Percentiles rank a stretch among this genome's conserved stretches.
These are phyloP conservation scores for Apiospora saccharicola DNA, from an alignment of 2,329 filamentous ascomycete genomes.

Conservation along the genomic window DNA sequence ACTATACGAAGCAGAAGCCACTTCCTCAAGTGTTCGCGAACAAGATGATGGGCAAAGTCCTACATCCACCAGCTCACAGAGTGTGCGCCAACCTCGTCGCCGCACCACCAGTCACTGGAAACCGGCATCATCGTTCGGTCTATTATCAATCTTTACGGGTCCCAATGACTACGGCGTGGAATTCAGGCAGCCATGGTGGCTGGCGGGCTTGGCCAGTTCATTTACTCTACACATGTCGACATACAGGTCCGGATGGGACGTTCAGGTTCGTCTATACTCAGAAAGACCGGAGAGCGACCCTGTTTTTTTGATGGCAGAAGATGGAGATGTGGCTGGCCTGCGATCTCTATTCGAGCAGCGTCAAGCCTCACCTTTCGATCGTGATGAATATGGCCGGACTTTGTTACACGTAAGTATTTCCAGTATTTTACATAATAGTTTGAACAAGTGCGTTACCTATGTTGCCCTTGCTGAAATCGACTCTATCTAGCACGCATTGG, in stretches of 20 bases:
- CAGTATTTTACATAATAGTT: not conserved
- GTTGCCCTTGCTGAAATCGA: not conserved
- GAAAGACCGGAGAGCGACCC: not conserved
- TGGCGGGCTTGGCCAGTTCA: not conserved
- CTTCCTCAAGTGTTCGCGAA: not conserved
- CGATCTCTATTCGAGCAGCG: not conserved
- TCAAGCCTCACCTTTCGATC: not conserved
- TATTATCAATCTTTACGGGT: not conserved
- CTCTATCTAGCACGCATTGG: not conserved
- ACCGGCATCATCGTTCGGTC: not conserved
- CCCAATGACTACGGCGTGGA: not conserved
- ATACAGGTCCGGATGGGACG: not conserved
- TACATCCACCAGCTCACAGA: not conserved
- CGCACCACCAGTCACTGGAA: not conserved
- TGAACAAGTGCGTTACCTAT: not conserved
- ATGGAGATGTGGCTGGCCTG: not conserved
- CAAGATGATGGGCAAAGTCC: too few species aligned
- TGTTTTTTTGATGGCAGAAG: rapidly evolving
- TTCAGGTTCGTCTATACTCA: not conserved
- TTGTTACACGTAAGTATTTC: not conserved
- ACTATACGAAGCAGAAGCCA: not conserved
- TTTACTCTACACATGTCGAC: not conserved
- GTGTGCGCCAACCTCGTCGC: too few species aligned
- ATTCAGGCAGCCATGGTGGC: not conserved
- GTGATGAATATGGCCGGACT: not conserved